Evolutionary conservation across 2,329 filamentous ascomycete species (phyloP).

Genomic region (Cercospora berteroae): DNA sequence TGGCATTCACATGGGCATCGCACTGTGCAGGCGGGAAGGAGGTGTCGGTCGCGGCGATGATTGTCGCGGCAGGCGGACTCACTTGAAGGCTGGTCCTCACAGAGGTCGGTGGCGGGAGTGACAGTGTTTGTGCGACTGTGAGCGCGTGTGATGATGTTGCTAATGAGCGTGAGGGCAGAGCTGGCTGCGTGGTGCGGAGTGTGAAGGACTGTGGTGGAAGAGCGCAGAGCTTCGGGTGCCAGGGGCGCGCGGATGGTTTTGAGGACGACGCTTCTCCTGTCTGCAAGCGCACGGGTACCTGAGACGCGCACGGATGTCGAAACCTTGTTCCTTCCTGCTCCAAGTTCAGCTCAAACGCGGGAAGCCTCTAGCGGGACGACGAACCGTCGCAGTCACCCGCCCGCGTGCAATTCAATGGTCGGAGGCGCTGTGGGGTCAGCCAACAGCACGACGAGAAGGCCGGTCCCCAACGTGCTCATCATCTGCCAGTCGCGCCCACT

Average conservation of each 20-base stretch:
- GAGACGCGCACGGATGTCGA: neutral
- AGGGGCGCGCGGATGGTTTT: conserved; percentile 1
- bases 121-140: conserved; percentile 21
- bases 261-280: conserved; percentile 5
- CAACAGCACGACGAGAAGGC: neutral
- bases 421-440: neutral
- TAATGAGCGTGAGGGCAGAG: conserved; percentile 21
- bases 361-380: neutral
- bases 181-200: conserved; percentile 13
- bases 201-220: conserved; percentile 6
- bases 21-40: neutral
- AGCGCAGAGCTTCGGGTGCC: neutral
- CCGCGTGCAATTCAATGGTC: neutral
- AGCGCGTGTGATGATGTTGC: conserved; percentile 13
- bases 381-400: neutral
- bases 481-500: neutral
- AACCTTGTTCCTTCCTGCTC: neutral
- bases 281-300: conserved; percentile 9
- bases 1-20: neutral
- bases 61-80: neutral
- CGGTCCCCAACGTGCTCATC: neutral
- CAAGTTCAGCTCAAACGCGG: neutral
- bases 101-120: conserved; percentile 11
- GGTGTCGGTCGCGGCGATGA: neutral
- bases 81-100: conserved; percentile 11